Evolutionary conservation across 345 rosid species (phyloP).

Genomic region (Gossypioides kirkii): DNA sequence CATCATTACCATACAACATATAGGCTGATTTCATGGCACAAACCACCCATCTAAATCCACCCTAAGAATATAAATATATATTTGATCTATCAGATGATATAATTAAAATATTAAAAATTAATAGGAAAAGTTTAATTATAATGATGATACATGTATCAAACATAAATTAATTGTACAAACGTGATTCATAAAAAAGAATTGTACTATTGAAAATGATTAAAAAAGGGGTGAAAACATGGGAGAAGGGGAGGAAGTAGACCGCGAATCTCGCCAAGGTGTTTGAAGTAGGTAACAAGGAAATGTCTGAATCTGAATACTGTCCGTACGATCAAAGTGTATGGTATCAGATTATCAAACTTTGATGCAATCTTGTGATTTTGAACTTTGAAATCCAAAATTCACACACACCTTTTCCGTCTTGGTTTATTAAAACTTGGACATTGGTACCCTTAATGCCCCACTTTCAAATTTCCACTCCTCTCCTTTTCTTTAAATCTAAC

Average conservation of each 20-base stretch:
- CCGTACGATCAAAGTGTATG: not conserved
- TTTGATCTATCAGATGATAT: too few relatives aligned
- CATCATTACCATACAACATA: too few relatives aligned
- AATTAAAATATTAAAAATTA: too few relatives aligned
- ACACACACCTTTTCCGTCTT: not conserved
- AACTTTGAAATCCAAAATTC: not conserved
- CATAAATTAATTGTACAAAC: too few relatives aligned
- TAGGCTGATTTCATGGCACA: too few relatives aligned
- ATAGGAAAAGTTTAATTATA: too few relatives aligned
- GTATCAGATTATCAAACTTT: not conserved
- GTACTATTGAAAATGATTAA: not conserved
- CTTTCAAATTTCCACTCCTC: not conserved
- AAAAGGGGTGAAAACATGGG: not conserved
- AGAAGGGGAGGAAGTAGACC: not conserved
- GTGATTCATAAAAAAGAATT: not conserved
- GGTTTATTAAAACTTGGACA: not conserved
- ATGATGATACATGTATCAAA: too few relatives aligned
- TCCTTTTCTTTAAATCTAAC: not conserved
- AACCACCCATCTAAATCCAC: too few relatives aligned
- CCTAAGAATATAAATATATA: too few relatives aligned
- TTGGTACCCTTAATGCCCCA: not conserved
- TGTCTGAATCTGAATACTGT: not conserved
- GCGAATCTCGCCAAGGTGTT: conserved; percentile 18
- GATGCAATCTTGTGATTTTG: not conserved
- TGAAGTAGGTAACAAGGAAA: not conserved